These are phyloP conservation scores for Cyanodermella asteris DNA, from an alignment of 2,329 filamentous ascomycete species.

Conservation along the genomic window DNA sequence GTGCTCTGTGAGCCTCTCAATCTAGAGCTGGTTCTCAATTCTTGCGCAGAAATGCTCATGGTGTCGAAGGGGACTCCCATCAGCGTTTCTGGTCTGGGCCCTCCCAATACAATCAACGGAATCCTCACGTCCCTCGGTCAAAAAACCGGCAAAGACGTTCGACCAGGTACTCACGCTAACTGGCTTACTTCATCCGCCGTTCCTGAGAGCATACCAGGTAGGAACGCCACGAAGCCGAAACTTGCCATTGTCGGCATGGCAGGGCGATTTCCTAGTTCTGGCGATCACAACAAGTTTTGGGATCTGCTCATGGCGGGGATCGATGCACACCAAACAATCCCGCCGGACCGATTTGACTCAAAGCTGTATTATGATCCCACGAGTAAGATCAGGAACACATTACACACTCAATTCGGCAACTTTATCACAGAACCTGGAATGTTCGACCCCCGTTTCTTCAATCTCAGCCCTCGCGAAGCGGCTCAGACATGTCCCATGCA, in stretches of 20 bases:
- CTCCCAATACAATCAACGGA: constrained; percentile 32
- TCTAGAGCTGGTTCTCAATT: constrained; percentile 2
- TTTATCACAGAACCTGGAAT: constrained; percentile 54
- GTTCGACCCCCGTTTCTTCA: constrained; percentile 71
- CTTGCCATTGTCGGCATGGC: constrained; percentile 73
- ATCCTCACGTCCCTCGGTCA: constrained; percentile 30
- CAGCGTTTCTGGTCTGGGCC: constrained; percentile 18
- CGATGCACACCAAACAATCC: constrained; percentile 45
- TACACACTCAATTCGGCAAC: constrained; percentile 54
- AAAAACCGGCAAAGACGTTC: no score
- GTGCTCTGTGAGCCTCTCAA: constrained; percentile 2
- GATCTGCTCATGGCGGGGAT: constrained; percentile 52
- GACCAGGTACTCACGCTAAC: no score
- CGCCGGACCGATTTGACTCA: constrained; percentile 51
- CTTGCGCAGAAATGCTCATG: constrained; percentile 2
- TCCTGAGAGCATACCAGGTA: no score
- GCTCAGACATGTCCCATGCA: constrained; percentile 66
- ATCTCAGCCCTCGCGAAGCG: constrained; percentile 66
- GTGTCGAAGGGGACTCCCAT: constrained; percentile 1
- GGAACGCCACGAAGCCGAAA: constrained; percentile 29
- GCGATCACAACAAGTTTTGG: constrained; percentile 51
- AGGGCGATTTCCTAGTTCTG: constrained; percentile 53
- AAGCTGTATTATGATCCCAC: constrained; percentile 49
- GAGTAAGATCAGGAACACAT: constrained; percentile 54
- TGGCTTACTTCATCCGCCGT: no score